phyloP scores from a whole-genome alignment of 2,329 filamentous ascomycete species.

The Curvularia spicifera region DNA sequence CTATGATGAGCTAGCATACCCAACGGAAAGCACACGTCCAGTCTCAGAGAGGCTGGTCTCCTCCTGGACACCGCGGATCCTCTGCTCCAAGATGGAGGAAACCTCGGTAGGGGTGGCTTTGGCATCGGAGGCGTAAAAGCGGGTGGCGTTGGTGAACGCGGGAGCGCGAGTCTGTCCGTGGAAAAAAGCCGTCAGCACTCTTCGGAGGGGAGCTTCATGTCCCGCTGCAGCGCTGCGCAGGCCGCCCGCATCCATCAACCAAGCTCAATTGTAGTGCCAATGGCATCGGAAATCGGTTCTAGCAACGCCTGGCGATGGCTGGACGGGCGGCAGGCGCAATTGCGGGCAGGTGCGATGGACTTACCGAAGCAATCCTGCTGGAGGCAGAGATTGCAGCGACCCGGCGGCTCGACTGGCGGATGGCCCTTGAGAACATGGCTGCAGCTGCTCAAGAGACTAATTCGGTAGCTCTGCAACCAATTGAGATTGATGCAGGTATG shows the following conservation, averaged over 20 bases:
- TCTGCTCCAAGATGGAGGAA: constrained; percentile 98
- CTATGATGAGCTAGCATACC: constrained; percentile 69
- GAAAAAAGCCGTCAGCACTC: constrained; percentile 58
- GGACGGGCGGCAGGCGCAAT: constrained; percentile 50
- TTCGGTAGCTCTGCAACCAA: constrained; percentile 51
- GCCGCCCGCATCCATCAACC: constrained; percentile 46
- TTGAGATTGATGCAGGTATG: constrained; percentile 53
- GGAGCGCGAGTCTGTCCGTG: constrained; percentile 80
- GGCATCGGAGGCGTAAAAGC: constrained; percentile 89
- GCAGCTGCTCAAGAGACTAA: constrained; percentile 55
- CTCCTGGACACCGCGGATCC: constrained; percentile 98
- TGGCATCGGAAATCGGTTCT: constrained; percentile 40
- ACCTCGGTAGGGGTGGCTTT: constrained; percentile 98
- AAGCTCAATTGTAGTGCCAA: constrained; percentile 49
- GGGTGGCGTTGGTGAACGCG: constrained; percentile 74
- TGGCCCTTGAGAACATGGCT: constrained; percentile 96
- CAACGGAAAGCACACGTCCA: constrained; percentile 96
- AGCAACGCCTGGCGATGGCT: constrained; percentile 45
- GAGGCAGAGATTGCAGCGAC: constrained; percentile 92
- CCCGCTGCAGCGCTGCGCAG: constrained; percentile 44
- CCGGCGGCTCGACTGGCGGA: constrained; percentile 94
- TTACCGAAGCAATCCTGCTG: constrained; percentile 92
- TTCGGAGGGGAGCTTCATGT: constrained; percentile 44
- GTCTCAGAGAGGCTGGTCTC: constrained; percentile 97
- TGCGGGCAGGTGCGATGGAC: constrained; percentile 61